Percentiles rank a stretch among this genome's conserved stretches.
Conservation (phyloP, 345 rosid species). For the Ceriops zippeliana region DNA sequence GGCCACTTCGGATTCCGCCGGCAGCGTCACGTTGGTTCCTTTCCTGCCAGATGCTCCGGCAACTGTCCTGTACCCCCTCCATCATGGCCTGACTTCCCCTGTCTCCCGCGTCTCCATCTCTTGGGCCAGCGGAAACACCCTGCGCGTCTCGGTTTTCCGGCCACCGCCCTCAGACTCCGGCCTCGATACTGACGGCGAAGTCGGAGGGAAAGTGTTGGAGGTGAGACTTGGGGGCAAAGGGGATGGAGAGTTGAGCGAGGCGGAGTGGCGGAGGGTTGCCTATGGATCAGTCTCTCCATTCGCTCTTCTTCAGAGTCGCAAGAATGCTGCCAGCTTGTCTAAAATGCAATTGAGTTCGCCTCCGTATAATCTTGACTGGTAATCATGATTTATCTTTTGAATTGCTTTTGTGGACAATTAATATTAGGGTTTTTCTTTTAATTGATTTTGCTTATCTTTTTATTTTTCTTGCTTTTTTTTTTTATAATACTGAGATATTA, state of each 20-base stretch:
- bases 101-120: conserved; percentile 70
- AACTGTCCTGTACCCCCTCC: conserved; percentile 52
- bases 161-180: conserved; percentile 23
- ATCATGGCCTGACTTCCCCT: conserved; percentile 60
- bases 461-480: neutral
- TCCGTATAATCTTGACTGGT: conserved; percentile 69
- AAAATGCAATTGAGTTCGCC: conserved; percentile 52
- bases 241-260: conserved; percentile 62
- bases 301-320: conserved; percentile 82
- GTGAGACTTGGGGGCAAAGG: conserved; percentile 52
- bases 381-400: conserved; percentile 7
- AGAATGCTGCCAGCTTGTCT: conserved; percentile 55
- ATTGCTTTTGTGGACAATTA: no score
- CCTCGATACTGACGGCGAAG: conserved; percentile 22
- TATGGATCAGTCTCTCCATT: conserved; percentile 87
- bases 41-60: conserved; percentile 24
- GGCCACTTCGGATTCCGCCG: conserved; percentile 28
- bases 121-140: conserved; percentile 81
- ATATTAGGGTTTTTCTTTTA: no score
- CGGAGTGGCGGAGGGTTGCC: conserved; percentile 71
- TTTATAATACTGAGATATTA: neutral
- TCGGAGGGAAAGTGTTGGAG: conserved; percentile 66
- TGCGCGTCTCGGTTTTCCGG: conserved; percentile 63
- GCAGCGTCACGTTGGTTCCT: conserved; percentile 45
- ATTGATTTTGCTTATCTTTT: neutral